Evolutionary conservation across 2,329 filamentous ascomycete species (phyloP).

Genomic region (Botrytis squamosa): DNA sequence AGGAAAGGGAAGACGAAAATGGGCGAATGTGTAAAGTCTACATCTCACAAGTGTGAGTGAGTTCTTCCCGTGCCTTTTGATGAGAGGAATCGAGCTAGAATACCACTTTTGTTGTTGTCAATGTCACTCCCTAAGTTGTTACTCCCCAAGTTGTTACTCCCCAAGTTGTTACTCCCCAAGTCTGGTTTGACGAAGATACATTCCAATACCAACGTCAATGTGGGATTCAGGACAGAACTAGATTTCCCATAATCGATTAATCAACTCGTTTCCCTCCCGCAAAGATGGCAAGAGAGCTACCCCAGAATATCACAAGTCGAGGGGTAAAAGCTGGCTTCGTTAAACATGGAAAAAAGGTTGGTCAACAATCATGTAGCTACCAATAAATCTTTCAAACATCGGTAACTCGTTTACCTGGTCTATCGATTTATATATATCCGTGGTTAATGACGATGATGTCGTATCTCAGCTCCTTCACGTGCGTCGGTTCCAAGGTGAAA

Average conservation of each 20-base stretch:
- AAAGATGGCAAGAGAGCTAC: neutral
- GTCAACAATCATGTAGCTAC: neutral
- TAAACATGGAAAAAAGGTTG: neutral
- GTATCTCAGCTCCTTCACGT: neutral
- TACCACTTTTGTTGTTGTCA: neutral
- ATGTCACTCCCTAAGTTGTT: neutral
- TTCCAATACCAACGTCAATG: neutral
- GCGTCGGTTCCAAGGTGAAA: neutral
- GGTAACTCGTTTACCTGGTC: neutral
- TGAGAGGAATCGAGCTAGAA: neutral
- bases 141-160: neutral
- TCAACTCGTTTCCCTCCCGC: neutral
- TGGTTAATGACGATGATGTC: neutral
- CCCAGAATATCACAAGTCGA: neutral
- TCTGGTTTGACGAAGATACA: neutral
- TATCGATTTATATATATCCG: neutral
- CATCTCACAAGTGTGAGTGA: slow-evolving; percentile 3
- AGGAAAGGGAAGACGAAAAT: neutral
- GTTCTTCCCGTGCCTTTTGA: neutral
- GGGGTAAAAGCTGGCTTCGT: neutral
- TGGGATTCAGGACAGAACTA: neutral
- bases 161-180: neutral
- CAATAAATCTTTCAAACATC: neutral
- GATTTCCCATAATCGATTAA: neutral
- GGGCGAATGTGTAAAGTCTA: neutral